Conservation (phyloP, 768 basidiomycete genomes). For the Leucosporidium scottii region DNA sequence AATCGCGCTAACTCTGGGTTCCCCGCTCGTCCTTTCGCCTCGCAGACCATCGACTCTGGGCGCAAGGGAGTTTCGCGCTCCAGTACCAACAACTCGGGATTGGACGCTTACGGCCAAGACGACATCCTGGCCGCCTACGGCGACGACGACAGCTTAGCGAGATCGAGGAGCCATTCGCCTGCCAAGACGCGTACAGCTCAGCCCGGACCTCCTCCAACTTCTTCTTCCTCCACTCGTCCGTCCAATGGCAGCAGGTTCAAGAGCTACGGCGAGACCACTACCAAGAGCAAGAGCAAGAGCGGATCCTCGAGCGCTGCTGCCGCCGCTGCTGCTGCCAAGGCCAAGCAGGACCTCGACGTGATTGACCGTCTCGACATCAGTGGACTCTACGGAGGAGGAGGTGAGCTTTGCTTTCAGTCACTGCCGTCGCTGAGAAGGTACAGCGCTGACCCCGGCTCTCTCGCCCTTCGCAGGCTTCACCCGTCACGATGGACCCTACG, state of each 20-base stretch:
- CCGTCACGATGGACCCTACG: constrained; percentile 33
- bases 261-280: background rate
- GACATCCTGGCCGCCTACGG: constrained; percentile 24
- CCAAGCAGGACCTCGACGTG: constrained; percentile 17
- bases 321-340: background rate
- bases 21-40: no score
- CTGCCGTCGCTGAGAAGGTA: no score
- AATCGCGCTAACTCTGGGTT: no score
- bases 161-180: no score
- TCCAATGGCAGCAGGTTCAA: background rate
- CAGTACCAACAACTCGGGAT: background rate
- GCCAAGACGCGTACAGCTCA: no score
- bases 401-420: constrained; percentile 6
- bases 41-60: background rate
- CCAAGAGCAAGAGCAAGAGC: constrained; percentile 6
- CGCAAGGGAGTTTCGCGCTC: background rate
- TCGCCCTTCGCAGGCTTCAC: constrained; percentile 18
- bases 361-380: constrained; percentile 34
- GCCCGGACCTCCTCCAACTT: no score
- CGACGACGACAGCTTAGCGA: background rate
- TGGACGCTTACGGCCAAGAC: constrained; percentile 11
- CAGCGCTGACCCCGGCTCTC: background rate
- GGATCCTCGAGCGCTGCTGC: background rate
- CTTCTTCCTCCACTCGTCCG: background rate
- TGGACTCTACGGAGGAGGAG: constrained; percentile 33